Conservation (phyloP, 257 asterid species). For the Nicotiana sylvestris region DNA sequence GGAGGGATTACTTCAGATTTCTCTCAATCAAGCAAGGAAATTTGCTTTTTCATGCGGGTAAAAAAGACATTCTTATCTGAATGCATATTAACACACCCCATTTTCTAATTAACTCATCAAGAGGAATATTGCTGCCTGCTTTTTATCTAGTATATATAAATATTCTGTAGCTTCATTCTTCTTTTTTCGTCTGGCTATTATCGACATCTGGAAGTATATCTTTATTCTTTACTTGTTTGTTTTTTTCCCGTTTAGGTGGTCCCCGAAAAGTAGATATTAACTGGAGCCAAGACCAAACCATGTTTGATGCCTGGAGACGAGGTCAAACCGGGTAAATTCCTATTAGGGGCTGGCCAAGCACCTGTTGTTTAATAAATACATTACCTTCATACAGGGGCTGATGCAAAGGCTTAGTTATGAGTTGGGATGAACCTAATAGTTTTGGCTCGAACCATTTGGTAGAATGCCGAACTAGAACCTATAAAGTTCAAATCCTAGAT, state of each 20-base stretch:
- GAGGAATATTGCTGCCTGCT: neutral
- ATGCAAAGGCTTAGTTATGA: too few relatives aligned
- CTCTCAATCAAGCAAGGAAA: conserved; percentile 78
- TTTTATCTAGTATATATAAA: too few relatives aligned
- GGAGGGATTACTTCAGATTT: conserved; percentile 98
- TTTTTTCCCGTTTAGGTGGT: conserved; percentile 50
- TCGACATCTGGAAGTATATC: neutral
- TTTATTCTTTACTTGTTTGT: neutral
- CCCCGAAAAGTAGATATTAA: conserved; percentile 52
- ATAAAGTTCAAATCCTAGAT: too few relatives aligned
- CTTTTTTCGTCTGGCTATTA: neutral
- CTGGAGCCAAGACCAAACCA: conserved; percentile 71
- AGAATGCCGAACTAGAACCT: too few relatives aligned
- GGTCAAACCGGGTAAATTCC: conserved; percentile 74
- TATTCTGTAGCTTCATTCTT: neutral
- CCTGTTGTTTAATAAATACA: neutral
- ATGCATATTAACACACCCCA: neutral
- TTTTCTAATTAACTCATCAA: neutral
- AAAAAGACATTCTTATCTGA: neutral
- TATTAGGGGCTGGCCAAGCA: neutral
- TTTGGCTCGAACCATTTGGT: too few relatives aligned
- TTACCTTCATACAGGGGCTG: neutral
- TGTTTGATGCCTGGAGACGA: conserved; percentile 75
- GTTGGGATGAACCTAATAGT: too few relatives aligned
- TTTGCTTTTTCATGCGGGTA: conserved; percentile 80